These are phyloP conservation scores for Plenodomus tracheiphilus DNA, from an alignment of 2,329 filamentous ascomycete genomes.

Conservation along the genomic window DNA sequence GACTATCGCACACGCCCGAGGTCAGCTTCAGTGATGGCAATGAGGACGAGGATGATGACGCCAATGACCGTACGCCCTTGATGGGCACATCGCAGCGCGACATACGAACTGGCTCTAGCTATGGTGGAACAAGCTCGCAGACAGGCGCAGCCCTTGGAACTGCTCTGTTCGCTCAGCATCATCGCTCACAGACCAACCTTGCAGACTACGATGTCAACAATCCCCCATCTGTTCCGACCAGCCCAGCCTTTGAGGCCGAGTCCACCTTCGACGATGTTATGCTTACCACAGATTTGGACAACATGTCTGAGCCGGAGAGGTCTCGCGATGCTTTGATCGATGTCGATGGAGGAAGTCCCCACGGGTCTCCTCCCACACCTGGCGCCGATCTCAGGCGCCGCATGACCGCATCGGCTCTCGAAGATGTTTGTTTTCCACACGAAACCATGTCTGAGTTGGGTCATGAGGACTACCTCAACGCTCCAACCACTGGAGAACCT, in stretches of 20 bases:
- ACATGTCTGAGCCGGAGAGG: conserved; percentile 22
- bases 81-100: conserved; percentile 47
- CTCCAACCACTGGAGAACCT: conserved; percentile 50
- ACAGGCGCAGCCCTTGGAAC: not conserved
- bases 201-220: conserved; percentile 66
- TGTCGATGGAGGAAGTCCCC: conserved; percentile 60
- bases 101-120: conserved; percentile 38
- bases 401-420: conserved; percentile 65
- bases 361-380: conserved; percentile 29
- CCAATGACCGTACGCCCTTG: conserved; percentile 60
- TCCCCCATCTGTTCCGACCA: conserved; percentile 64
- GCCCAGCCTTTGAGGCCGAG: conserved; percentile 58
- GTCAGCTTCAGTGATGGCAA: conserved; percentile 54
- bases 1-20: conserved; percentile 34
- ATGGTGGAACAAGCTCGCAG: conserved; percentile 33
- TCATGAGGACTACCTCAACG: conserved; percentile 69
- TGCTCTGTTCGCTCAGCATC: conserved; percentile 25
- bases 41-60: conserved; percentile 48
- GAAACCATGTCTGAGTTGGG: conserved; percentile 78
- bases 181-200: conserved; percentile 36
- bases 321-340: conserved; percentile 54
- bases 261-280: conserved; percentile 65
- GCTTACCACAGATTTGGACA: conserved; percentile 65
- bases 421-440: conserved; percentile 90
- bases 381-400: conserved; percentile 35